Conservation (phyloP, 2,329 filamentous ascomycete genomes). For the Penicillium corylophilum region DNA sequence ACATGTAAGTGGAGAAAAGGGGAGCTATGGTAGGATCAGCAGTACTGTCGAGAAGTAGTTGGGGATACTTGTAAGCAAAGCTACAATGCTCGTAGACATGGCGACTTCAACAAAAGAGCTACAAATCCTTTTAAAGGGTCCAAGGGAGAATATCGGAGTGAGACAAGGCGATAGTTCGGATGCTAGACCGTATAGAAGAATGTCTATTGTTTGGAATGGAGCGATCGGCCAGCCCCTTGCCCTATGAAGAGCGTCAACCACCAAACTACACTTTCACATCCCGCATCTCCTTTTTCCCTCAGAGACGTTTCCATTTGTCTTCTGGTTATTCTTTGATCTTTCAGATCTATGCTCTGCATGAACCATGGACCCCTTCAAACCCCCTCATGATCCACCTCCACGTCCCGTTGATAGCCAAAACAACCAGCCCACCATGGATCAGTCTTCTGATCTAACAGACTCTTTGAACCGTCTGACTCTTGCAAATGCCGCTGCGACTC, state of each 20-base stretch:
- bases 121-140: no score
- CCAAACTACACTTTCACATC: conserved; percentile 8
- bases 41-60: no score
- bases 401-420: conserved; percentile 19
- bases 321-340: conserved; percentile 11
- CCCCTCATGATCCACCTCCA: conserved; percentile 24
- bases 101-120: no score
- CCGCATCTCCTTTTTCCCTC: conserved; percentile 10
- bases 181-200: conserved; percentile 1
- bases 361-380: conserved; percentile 34
- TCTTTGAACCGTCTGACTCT: conserved; percentile 31
- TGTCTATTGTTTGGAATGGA: conserved; percentile 15
- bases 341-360: conserved; percentile 15
- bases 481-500: conserved; percentile 21
- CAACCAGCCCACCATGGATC: conserved; percentile 16
- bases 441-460: conserved; percentile 20
- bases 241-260: conserved; percentile 12
- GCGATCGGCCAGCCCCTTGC: conserved; percentile 22
- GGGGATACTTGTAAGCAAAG: no score
- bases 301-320: neutral
- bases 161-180: neutral
- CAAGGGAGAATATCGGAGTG: neutral
- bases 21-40: no score
- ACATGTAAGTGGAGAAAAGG: no score
- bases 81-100: no score